A percentile compares a stretch with the other conserved stretches of the same genome.
Conservation (phyloP, 2,329 filamentous ascomycete genomes). For the Elsinoe perseae region DNA sequence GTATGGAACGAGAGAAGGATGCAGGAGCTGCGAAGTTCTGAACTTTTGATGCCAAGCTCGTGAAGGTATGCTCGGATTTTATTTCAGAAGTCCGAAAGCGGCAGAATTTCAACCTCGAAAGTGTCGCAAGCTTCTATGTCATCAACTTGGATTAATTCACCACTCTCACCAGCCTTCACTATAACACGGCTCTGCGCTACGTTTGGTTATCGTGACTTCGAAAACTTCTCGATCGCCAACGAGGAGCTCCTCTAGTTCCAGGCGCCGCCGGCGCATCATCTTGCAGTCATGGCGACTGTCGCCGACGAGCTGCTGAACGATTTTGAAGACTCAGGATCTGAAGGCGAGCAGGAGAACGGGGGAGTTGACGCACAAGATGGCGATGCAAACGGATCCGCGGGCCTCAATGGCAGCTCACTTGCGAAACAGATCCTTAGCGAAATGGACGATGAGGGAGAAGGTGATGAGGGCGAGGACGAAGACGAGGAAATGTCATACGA, state of each 20-base stretch:
- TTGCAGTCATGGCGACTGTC: slow-evolving; percentile 66
- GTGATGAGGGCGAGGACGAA: slow-evolving; percentile 25
- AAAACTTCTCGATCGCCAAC: neutral
- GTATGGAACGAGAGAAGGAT: neutral
- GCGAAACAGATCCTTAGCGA: slow-evolving; percentile 39
- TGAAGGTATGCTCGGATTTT: neutral
- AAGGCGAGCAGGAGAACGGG: slow-evolving; percentile 52
- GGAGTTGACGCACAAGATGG: slow-evolving; percentile 25
- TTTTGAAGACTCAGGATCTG: slow-evolving; percentile 78
- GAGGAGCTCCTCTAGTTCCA: neutral
- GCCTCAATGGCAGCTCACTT: slow-evolving; percentile 18
- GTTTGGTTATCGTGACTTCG: too few species aligned
- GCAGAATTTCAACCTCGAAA: neutral
- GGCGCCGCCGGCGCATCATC: neutral
- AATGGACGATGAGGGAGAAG: slow-evolving; percentile 48
- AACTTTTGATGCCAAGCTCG: slow-evolving; percentile 11
- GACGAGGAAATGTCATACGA: slow-evolving; percentile 52
- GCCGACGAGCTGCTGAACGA: slow-evolving; percentile 90
- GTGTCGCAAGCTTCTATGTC: neutral
- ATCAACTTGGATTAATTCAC: neutral
- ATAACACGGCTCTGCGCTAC: too few species aligned
- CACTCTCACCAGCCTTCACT: too few species aligned
- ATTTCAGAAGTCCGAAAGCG: neutral
- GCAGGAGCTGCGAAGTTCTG: neutral
- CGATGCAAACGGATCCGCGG: slow-evolving; percentile 15